Conservation (phyloP, 257 asterid species). For the Perilla frutescens region DNA sequence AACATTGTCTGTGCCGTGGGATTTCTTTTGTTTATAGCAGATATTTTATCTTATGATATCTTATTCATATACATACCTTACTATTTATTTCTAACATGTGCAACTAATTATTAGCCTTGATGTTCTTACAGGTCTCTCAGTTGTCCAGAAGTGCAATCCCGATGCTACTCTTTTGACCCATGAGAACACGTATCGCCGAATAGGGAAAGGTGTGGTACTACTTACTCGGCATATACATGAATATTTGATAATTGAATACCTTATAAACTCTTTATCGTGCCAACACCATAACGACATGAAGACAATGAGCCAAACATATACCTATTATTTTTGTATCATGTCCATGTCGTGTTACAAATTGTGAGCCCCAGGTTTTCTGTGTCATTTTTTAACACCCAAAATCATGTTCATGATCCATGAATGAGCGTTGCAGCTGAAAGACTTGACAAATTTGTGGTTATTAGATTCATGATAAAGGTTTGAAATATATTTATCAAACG, state of each 20-base stretch:
- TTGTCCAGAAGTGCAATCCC: conserved; percentile 85
- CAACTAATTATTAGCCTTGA: conserved; percentile 18
- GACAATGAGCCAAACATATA: too few relatives aligned
- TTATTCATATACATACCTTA: not conserved
- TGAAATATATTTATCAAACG: conserved; percentile 14
- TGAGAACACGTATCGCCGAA: conserved; percentile 68
- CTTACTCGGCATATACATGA: not conserved
- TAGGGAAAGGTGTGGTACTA: conserved; percentile 63
- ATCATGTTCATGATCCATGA: not conserved
- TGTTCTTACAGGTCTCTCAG: conserved; percentile 71
- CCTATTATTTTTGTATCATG: too few relatives aligned
- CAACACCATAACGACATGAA: not conserved
- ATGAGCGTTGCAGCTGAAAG: conserved; percentile 21
- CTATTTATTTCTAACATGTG: conserved; percentile 17
- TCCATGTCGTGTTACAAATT: not conserved
- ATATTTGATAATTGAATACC: not conserved
- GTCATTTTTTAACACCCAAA: not conserved
- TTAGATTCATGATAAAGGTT: conserved; percentile 21
- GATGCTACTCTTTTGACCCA: conserved; percentile 86
- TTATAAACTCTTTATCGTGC: not conserved
- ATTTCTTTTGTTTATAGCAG: not conserved
- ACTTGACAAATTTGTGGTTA: not conserved
- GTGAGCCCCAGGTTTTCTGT: not conserved
- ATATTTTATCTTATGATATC: not conserved
- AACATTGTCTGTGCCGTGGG: conserved; percentile 2